phyloP scores from a whole-genome alignment of 2,329 filamentous ascomycete genomes.

The Didymella pomorum region DNA sequence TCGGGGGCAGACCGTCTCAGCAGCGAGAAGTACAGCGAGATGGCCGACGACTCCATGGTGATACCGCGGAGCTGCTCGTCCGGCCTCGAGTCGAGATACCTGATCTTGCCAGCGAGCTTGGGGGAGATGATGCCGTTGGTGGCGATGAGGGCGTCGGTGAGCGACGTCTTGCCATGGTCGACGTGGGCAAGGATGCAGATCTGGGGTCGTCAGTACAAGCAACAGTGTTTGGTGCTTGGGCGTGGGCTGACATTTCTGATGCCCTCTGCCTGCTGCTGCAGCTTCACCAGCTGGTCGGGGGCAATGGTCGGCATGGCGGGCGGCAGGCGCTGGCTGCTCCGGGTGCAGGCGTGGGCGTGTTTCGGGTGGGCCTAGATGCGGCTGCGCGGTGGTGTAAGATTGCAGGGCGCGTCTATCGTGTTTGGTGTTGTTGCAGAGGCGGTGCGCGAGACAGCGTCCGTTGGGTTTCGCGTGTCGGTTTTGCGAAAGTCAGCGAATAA shows the following conservation, averaged over 20 bases:
- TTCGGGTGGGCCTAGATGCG: slow-evolving; percentile 1
- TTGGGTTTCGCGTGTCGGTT: slow-evolving; percentile 6
- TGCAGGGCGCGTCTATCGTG: slow-evolving; percentile 6
- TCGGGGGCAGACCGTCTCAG: slow-evolving; percentile 75
- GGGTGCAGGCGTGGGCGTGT: slow-evolving; percentile 9
- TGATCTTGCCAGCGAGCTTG: slow-evolving; percentile 96
- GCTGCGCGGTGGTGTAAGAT: slow-evolving; percentile 3
- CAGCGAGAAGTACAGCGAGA: slow-evolving; percentile 95
- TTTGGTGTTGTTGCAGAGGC: slow-evolving; percentile 1
- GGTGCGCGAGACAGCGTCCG: neutral
- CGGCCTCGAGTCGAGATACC: slow-evolving; percentile 93
- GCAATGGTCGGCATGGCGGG: slow-evolving; percentile 84
- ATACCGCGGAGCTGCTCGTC: slow-evolving; percentile 97
- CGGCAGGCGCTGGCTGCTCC: slow-evolving; percentile 2
- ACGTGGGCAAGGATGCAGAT: slow-evolving; percentile 97
- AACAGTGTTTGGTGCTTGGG: neutral
- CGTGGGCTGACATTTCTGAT: slow-evolving; percentile 80
- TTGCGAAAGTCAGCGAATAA: slow-evolving; percentile 5
- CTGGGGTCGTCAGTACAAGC: slow-evolving; percentile 41
- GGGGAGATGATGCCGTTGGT: slow-evolving; percentile 99
- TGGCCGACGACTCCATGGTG: slow-evolving; percentile 99
- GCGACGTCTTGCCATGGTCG: slow-evolving; percentile 97
- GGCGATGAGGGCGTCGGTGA: slow-evolving; percentile 93
- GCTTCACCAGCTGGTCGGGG: slow-evolving; percentile 85
- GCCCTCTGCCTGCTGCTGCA: slow-evolving; percentile 86